A percentile compares a stretch with the other conserved stretches of the same genome.
Evolutionary conservation across 192 early-diverging fungal species (phyloP).

Genomic region (Backusella tarrabulga): DNA sequence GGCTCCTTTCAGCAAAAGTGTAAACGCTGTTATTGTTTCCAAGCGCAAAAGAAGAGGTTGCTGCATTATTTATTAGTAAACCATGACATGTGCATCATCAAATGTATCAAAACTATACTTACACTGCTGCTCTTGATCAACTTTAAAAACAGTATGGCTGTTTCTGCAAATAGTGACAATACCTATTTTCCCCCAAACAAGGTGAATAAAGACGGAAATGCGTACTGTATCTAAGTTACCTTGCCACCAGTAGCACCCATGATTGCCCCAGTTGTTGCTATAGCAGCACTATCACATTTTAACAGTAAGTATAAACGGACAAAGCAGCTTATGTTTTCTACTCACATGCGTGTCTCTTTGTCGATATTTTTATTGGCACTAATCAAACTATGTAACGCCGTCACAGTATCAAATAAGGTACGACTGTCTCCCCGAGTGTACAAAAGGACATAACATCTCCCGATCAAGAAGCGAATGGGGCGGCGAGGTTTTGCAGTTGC

Average conservation of each 20-base stretch:
- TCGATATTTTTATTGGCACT: constrained; percentile 58
- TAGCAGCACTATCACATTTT: constrained; percentile 55
- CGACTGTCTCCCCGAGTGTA: constrained; percentile 76
- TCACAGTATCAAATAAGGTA: constrained; percentile 77
- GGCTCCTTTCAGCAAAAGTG: constrained; percentile 65
- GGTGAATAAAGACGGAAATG: neutral
- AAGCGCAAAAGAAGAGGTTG: constrained; percentile 59
- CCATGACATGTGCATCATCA: neutral
- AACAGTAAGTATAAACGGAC: constrained; percentile 6
- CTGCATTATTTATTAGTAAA: constrained; percentile 12
- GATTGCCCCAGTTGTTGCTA: constrained; percentile 73
- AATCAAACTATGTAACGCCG: constrained; percentile 57
- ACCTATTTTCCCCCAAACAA: constrained; percentile 33
- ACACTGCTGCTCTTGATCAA: constrained; percentile 66
- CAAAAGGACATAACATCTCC: constrained; percentile 63
- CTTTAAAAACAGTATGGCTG: constrained; percentile 59
- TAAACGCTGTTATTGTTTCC: constrained; percentile 68
- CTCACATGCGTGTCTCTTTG: constrained; percentile 65
- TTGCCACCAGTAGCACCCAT: constrained; percentile 76
- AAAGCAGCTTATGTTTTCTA: neutral
- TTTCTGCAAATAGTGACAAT: constrained; percentile 68
- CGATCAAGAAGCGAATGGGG: constrained; percentile 70
- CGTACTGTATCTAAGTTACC: constrained; percentile 31
- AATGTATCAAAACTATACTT: constrained; percentile 27
- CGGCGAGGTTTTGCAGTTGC: constrained; percentile 60